Percentiles rank a stretch among this genome's conserved stretches.
Conservation (phyloP, 1,139 yeast species). For the Scheffersomyces insectosa region DNA sequence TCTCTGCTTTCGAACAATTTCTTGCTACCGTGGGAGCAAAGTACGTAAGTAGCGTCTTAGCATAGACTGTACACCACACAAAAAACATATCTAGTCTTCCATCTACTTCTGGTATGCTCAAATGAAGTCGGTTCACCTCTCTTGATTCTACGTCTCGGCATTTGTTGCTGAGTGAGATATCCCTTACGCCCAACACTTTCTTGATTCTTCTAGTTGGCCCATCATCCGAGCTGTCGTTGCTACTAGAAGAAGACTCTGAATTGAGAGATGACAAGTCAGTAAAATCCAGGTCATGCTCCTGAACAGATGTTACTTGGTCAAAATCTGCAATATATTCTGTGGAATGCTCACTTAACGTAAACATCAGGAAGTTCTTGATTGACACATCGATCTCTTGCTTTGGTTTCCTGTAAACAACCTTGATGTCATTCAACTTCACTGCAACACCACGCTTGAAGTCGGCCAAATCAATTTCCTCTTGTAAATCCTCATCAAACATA, state of each 20-base stretch:
- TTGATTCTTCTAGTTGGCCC: conserved; percentile 30
- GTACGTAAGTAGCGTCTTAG: conserved; percentile 33
- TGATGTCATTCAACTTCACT: conserved; percentile 23
- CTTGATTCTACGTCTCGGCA: conserved; percentile 15
- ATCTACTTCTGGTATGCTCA: conserved; percentile 39
- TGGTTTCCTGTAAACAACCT: conserved; percentile 22
- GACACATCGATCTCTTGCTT: conserved; percentile 21
- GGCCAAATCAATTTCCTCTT: conserved; percentile 33
- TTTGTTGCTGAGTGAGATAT: conserved; percentile 27
- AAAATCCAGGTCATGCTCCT: conserved; percentile 25
- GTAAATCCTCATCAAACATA: conserved; percentile 23
- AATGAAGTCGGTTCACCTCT: conserved; percentile 28
- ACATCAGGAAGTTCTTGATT: conserved; percentile 28
- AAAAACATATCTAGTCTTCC: conserved; percentile 44
- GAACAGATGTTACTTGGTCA: conserved; percentile 26
- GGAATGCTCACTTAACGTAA: conserved; percentile 41
- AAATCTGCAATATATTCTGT: conserved; percentile 39
- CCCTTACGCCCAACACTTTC: conserved; percentile 32
- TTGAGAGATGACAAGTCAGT: conserved; percentile 40
- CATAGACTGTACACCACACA: conserved; percentile 46
- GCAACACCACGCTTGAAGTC: conserved; percentile 45
- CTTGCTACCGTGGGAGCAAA: conserved; percentile 38
- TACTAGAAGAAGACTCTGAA: conserved; percentile 21
- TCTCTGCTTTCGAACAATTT: conserved; percentile 28
- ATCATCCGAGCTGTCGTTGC: conserved; percentile 15